A percentile compares a stretch with the other conserved stretches of the same genome.
These are phyloP conservation scores for Podaxis mareebaensis DNA, from an alignment of 768 basidiomycete species.

Conservation along the genomic window DNA sequence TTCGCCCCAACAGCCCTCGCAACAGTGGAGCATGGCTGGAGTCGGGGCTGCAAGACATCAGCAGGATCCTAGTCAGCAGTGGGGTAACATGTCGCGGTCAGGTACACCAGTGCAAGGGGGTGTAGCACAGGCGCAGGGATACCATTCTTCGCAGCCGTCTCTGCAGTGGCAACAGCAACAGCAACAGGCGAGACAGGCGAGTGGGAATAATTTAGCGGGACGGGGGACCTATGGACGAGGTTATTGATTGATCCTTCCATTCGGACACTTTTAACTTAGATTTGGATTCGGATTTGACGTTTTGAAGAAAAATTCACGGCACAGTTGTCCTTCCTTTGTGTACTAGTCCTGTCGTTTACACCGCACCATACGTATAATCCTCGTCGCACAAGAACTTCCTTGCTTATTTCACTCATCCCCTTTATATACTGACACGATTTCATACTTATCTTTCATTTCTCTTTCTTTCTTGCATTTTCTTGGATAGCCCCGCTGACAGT, in stretches of 20 bases:
- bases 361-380: neutral
- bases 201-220: slow-evolving; percentile 20
- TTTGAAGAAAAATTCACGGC: neutral
- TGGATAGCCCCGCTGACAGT: neutral
- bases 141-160: neutral
- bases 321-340: slow-evolving; percentile 3
- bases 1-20: slow-evolving; percentile 8
- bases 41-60: slow-evolving; percentile 1
- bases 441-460: neutral
- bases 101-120: slow-evolving; percentile 9
- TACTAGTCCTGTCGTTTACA: slow-evolving; percentile 1
- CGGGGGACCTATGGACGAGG: slow-evolving; percentile 16
- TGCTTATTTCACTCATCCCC: too few species aligned
- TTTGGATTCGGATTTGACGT: neutral
- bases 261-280: neutral
- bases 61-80: slow-evolving; percentile 8
- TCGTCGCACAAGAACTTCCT: neutral
- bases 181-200: slow-evolving; percentile 11
- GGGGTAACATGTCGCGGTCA: neutral
- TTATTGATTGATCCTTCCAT: neutral
- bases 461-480: neutral
- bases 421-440: neutral
- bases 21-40: slow-evolving; percentile 3
- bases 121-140: neutral
- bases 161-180: slow-evolving; percentile 21